Evolutionary conservation across 1,139 yeast species (phyloP), one percentile per base, ranked within the genome.

Genomic region (Candida labiduridarum): DNA sequence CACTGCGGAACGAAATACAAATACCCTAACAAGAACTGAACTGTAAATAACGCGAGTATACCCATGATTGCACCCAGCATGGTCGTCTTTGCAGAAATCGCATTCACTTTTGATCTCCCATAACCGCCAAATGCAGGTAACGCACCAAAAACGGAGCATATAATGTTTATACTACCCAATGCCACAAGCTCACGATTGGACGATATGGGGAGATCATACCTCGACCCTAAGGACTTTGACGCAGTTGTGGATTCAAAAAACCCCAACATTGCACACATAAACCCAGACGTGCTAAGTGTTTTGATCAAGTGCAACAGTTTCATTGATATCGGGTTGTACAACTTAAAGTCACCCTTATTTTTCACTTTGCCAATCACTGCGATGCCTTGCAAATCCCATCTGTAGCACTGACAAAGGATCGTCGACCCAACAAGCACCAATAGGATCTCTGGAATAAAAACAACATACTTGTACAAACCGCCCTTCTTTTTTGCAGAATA

Each of bases 101-200:
- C 89, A 68, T 94, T 94, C 52, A 94, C 85, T 61, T 89, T 92
- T 35, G 96, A 86, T 63, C 99, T 79, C 1, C 97, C 98, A 63
- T 94, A 94, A 0, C 99, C 98, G 2, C 99, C 99, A 75, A 92
- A 92, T 0, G 96, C 84, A 0, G 99, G 98, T 12, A 94, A 72
- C 0, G 94, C 89, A 3, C 96, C 94, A 59, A 89, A 83, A 18
- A 82, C 54, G 1, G 90, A 80, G 1, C 87, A 85, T 3, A 79
- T 70, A 2, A 91, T 56, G 60, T 92, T 94, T 46, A 88, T 83
- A 18, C 81, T 69, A 0, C 99, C 99, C 44, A 94, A 72, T 0
- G 97, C 97, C 7, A 87, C 87, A 48, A 87, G 68, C 60, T 87
- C 95, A 56, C 92, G 74, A 60, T 87, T 87, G 1, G 92, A 83